Evolutionary conservation across 2,329 filamentous ascomycete genomes (phyloP).

Genomic region (Exophiala xenobiotica): DNA sequence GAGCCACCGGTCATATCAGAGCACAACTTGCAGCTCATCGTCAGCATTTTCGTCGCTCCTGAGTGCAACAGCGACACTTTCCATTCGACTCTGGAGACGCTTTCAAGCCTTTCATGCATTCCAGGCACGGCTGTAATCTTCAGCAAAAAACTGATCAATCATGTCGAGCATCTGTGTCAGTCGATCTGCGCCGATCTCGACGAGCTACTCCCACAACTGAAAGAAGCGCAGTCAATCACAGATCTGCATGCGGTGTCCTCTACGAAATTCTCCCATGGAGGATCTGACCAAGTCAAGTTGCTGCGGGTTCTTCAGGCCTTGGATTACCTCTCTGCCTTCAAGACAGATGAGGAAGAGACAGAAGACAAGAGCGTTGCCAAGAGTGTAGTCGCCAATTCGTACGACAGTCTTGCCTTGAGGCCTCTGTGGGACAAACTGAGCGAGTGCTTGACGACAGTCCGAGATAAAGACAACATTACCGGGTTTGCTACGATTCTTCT

Average conservation of each 20-base stretch:
- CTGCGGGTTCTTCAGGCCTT: slow-evolving; percentile 88
- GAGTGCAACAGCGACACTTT: slow-evolving; percentile 98
- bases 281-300: slow-evolving; percentile 94
- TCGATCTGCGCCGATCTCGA: slow-evolving; percentile 82
- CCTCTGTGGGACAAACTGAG: slow-evolving; percentile 91
- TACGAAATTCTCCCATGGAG: slow-evolving; percentile 91
- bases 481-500: slow-evolving; percentile 95
- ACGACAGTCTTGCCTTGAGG: slow-evolving; percentile 86
- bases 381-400: slow-evolving; percentile 81
- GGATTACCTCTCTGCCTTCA: slow-evolving; percentile 91
- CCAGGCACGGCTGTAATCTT: slow-evolving; percentile 87
- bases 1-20: slow-evolving; percentile 83
- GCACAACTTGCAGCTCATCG: slow-evolving; percentile 86
- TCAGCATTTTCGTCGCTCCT: slow-evolving; percentile 91
- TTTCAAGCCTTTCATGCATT: slow-evolving; percentile 94
- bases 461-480: slow-evolving; percentile 89
- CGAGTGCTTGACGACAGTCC: slow-evolving; percentile 81
- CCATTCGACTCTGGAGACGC: slow-evolving; percentile 95
- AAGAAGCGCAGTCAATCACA: slow-evolving; percentile 80
- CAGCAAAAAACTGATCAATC: slow-evolving; percentile 85
- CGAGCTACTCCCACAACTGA: slow-evolving; percentile 80
- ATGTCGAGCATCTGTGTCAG: slow-evolving; percentile 80
- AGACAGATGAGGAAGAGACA: slow-evolving; percentile 56
- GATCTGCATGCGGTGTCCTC: slow-evolving; percentile 94
- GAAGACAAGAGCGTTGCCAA: slow-evolving; percentile 63